phyloP scores from a whole-genome alignment of 1,284 basidiomycete genomes.

The Ustilago esculenta region DNA sequence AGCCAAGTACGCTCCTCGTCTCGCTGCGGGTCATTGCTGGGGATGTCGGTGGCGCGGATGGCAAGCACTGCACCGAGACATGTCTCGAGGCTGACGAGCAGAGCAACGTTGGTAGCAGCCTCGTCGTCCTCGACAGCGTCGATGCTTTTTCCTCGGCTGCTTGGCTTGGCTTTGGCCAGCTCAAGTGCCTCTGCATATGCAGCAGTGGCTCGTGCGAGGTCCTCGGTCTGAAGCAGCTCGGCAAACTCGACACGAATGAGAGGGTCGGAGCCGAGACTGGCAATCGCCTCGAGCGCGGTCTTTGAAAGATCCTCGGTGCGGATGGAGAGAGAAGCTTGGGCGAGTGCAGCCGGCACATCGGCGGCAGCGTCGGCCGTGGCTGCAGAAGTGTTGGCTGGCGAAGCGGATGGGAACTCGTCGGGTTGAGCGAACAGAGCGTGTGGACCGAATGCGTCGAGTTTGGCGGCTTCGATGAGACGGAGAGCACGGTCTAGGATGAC shows the following conservation, averaged over 20 bases:
- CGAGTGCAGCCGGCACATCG: conserved; percentile 40
- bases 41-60: conserved; percentile 44
- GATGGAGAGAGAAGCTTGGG: conserved; percentile 39
- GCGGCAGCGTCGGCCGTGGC: conserved; percentile 25
- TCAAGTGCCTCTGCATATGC: conserved; percentile 47
- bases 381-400: conserved; percentile 11
- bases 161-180: conserved; percentile 20
- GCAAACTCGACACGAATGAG: conserved; percentile 56
- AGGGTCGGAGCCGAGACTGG: conserved; percentile 51
- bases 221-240: conserved; percentile 54
- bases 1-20: conserved; percentile 36
- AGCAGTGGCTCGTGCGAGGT: conserved; percentile 43
- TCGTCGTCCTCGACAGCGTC: conserved; percentile 25
- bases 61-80: conserved; percentile 55
- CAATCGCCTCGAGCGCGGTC: conserved; percentile 45
- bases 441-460: conserved; percentile 34
- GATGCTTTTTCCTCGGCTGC: conserved; percentile 1
- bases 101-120: conserved; percentile 21
- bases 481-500: conserved; percentile 60
- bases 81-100: conserved; percentile 47
- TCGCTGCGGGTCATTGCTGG: conserved; percentile 27
- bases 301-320: conserved; percentile 49
- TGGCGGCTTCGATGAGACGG: conserved; percentile 54
- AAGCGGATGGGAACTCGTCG: conserved; percentile 32
- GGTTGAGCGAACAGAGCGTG: conserved; percentile 24